phyloP scores from a whole-genome alignment of 2,329 filamentous ascomycete genomes.

The Aspergillus floridensis region DNA sequence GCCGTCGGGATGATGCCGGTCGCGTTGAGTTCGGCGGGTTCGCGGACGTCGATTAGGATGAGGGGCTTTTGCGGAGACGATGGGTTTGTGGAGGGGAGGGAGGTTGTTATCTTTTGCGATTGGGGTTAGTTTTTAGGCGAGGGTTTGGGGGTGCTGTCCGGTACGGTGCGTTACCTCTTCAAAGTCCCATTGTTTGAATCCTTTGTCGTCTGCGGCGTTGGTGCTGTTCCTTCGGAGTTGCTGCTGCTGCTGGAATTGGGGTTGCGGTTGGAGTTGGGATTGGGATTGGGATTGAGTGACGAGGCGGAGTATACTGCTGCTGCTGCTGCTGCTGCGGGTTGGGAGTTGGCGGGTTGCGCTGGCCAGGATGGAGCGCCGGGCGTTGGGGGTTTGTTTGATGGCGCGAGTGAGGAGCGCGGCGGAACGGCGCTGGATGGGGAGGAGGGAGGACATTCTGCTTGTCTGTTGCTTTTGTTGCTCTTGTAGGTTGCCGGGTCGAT shows the following conservation, averaged over 20 bases:
- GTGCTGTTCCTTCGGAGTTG: slow-evolving; percentile 23
- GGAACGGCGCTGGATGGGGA: neutral
- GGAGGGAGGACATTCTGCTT: slow-evolving; percentile 13
- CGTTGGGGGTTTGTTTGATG: slow-evolving; percentile 1
- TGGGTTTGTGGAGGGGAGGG: slow-evolving; percentile 28
- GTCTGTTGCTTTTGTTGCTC: neutral
- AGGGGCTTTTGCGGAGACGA: slow-evolving; percentile 27
- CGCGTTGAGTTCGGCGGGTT: slow-evolving; percentile 45
- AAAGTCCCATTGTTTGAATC: slow-evolving; percentile 33
- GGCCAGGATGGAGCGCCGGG: neutral
- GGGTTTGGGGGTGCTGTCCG: neutral
- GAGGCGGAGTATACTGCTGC: neutral
- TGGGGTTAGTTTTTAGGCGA: neutral
- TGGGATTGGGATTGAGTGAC: neutral
- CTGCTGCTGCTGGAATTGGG: no score
- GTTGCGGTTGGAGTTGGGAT: neutral
- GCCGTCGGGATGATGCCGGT: slow-evolving; percentile 69
- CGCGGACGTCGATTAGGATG: slow-evolving; percentile 48
- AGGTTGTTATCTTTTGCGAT: slow-evolving; percentile 32
- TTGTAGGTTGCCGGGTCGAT: no score
- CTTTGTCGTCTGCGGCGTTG: neutral
- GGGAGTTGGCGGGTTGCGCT: neutral
- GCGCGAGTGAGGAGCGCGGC: slow-evolving; percentile 9
- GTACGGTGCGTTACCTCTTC: slow-evolving; percentile 33
- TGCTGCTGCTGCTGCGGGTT: neutral